Conservation (phyloP, 2,329 filamentous ascomycete species). For the Aspergillus sojae region DNA sequence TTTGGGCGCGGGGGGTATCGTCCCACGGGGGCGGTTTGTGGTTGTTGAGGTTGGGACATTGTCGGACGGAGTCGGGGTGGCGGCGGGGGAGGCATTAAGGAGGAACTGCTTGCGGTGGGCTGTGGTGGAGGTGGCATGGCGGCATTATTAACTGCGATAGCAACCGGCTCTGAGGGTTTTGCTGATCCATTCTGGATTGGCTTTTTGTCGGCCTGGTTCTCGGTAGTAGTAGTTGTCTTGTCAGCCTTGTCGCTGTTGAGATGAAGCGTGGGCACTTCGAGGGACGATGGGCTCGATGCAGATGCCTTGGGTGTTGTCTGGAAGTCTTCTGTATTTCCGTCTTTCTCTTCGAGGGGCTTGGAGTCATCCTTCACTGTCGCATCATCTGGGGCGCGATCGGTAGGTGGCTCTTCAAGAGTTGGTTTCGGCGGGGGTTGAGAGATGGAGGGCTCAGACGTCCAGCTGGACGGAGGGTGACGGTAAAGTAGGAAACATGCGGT, state of each 20-base stretch:
- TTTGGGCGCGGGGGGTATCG: slow-evolving; percentile 34
- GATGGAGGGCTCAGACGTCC: slow-evolving; percentile 25
- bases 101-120: slow-evolving; percentile 20
- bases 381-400: slow-evolving; percentile 17
- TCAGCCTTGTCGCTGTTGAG: slow-evolving; percentile 28
- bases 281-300: slow-evolving; percentile 24
- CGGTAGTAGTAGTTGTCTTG: slow-evolving; percentile 15
- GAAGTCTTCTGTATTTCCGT: slow-evolving; percentile 23
- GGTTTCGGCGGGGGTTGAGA: slow-evolving; percentile 21
- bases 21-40: slow-evolving; percentile 9
- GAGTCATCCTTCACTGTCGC: slow-evolving; percentile 12
- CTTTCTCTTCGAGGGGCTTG: slow-evolving; percentile 12
- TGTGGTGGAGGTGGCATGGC: slow-evolving; percentile 19
- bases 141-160: slow-evolving; percentile 13
- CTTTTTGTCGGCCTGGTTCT: slow-evolving; percentile 8
- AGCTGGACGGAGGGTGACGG: slow-evolving; percentile 40
- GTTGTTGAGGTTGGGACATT: slow-evolving; percentile 26
- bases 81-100: slow-evolving; percentile 40
- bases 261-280: slow-evolving; percentile 37
- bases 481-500: slow-evolving; percentile 46
- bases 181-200: slow-evolving; percentile 15
- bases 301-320: slow-evolving; percentile 43
- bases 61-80: slow-evolving; percentile 31
- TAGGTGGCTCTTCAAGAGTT: slow-evolving; percentile 17
- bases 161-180: slow-evolving; percentile 9